Base-by-base conservation (phyloP, 2,329 filamentous ascomycete species). In the Colletotrichum navitas region DNA sequence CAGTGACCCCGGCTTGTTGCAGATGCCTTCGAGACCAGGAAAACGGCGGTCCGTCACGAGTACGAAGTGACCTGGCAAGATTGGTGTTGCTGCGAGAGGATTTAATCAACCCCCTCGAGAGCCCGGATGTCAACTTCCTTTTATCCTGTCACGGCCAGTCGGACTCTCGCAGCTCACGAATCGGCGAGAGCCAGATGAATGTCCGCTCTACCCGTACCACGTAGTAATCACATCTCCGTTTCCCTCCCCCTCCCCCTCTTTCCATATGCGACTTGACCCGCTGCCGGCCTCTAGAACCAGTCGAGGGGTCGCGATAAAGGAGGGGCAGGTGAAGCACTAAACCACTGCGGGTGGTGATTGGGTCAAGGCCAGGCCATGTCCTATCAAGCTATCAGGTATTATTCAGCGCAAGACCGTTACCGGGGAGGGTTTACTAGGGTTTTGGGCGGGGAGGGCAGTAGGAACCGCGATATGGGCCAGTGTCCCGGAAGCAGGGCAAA, bases 251-350 rank as follows among this genome's bases (percentile, higher is more conserved):
- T 52, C 41, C 39, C 26, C 34, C 52, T 41, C 64, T 63, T 58
- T 51, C 49, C 54, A 68, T 7, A 52, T 24, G 21, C 16, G 39
- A n/a, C 39, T 47, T 10, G 65, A 68, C 69, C 69, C 65, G 60
- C 69, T 47, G 41, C 36, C 34, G 54, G n/a, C 59, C 69, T 60
- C 60, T 39, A 60, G 36, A 12, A 16, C 69, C 65, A 69, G 65
- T 72, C 65, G 47, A 61, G 34, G 65, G 29, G 34, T 63, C 45
- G 65, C 65, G 69, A 72, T 72, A 71, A 72, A 72, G 65, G 65
- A 68, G 69, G 69, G 65, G 65, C 54, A 63, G 36, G 11, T 11
- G 18, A 29, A 36, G 14, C n/a, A 68, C 68, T 47, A 49, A 29
- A 18, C 21, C 26, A 32, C 66, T 54, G 51, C 21, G 26, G 32